phyloP scores from a whole-genome alignment of 1,139 yeast genomes.

The Suhomyces choctaworum region DNA sequence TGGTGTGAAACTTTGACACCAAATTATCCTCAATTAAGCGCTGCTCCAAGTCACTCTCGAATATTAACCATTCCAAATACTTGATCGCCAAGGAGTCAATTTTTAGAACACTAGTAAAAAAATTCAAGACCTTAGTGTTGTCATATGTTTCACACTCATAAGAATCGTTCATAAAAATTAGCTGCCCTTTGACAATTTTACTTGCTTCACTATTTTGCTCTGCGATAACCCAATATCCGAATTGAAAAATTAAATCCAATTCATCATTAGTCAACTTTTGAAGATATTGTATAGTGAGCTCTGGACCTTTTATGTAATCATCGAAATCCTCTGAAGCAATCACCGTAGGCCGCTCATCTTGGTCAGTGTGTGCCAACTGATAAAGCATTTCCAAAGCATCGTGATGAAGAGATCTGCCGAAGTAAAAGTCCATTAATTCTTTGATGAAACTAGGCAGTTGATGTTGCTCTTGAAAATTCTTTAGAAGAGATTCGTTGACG shows the following conservation, averaged over 20 bases:
- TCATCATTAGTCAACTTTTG: conserved; percentile 56
- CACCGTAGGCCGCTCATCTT: conserved; percentile 4
- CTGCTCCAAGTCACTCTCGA: conserved; percentile 47
- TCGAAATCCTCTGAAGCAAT: conserved; percentile 22
- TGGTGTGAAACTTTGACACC: conserved; percentile 45
- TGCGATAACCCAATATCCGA: conserved; percentile 55
- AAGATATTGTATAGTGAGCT: conserved; percentile 61
- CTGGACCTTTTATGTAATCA: conserved; percentile 42
- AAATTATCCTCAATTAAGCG: conserved; percentile 33
- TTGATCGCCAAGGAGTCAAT: conserved; percentile 39
- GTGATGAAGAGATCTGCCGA: conserved; percentile 58
- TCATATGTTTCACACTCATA: conserved; percentile 64
- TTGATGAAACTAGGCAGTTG: conserved; percentile 52
- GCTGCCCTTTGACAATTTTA: conserved; percentile 41
- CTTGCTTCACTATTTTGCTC: conserved; percentile 17
- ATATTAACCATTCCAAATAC: conserved; percentile 62
- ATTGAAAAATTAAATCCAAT: conserved; percentile 58
- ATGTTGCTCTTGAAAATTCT: conserved; percentile 21
- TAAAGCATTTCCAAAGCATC: conserved; percentile 66
- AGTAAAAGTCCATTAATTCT: conserved; percentile 81
- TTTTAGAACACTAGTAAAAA: conserved; percentile 33
- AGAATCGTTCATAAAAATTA: conserved; percentile 68
- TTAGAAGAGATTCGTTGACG: conserved; percentile 56
- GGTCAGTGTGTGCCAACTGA: conserved; percentile 32
- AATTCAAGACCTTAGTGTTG: conserved; percentile 51